A percentile compares a stretch with the other conserved stretches of the same genome.
phyloP scores from a whole-genome alignment of 352 stramenopile species.

The Globisporangium carolinianum region DNA sequence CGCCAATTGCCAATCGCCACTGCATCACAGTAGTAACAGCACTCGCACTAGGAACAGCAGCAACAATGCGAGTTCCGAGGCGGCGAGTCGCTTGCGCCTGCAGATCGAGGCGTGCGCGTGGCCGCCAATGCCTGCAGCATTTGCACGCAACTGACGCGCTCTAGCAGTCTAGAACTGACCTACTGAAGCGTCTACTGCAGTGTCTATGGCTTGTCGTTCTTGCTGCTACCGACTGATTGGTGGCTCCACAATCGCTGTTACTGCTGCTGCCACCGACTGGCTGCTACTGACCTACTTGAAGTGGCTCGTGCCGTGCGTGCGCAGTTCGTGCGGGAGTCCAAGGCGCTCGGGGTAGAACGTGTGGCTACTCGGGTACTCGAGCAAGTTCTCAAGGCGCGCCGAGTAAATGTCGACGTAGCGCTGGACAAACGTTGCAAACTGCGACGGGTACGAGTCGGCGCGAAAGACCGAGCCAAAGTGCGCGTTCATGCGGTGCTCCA shows the following conservation, averaged over 20 bases:
- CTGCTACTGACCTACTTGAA: constrained; percentile 2
- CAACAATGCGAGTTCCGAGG: constrained; percentile 5
- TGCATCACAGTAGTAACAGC: background rate
- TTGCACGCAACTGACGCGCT: constrained; percentile 14
- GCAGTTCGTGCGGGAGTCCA: constrained; percentile 48
- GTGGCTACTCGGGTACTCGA: constrained; percentile 76
- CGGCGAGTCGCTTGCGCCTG: constrained; percentile 11
- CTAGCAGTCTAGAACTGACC: too few species aligned
- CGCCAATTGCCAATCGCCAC: too few species aligned
- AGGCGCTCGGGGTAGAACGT: constrained; percentile 81
- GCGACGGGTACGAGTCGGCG: constrained; percentile 71
- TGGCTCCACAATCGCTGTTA: too few species aligned
- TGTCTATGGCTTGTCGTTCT: background rate
- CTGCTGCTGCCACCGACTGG: too few species aligned
- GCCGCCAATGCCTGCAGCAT: constrained; percentile 32
- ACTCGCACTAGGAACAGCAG: background rate
- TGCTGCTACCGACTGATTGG: background rate
- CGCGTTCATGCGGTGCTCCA: constrained; percentile 77
- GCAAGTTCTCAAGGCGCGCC: constrained; percentile 72
- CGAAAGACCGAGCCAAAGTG: constrained; percentile 88
- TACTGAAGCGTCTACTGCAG: too few species aligned
- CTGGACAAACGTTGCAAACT: constrained; percentile 84
- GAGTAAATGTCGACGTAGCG: constrained; percentile 88
- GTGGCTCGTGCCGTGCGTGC: background rate
- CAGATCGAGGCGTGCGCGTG: constrained; percentile 25